These are phyloP conservation scores for Penicillium hesseltinei DNA, from an alignment of 2,329 filamentous ascomycete species.

Conservation along the genomic window DNA sequence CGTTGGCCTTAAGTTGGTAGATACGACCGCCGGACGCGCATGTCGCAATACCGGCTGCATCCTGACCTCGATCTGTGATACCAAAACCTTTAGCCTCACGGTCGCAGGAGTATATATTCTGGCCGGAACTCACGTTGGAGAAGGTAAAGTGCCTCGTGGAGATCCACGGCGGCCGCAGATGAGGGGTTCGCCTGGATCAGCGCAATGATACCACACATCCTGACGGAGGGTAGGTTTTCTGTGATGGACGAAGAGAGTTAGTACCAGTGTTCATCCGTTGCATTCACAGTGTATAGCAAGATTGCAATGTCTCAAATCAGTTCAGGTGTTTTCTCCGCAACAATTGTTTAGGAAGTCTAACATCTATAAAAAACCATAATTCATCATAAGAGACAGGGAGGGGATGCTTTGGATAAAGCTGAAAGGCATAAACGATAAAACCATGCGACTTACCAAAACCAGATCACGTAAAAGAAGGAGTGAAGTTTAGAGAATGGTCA, in stretches of 20 bases:
- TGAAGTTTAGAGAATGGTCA: conserved; percentile 22
- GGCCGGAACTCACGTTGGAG: conserved; percentile 53
- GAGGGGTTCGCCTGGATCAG: conserved; percentile 59
- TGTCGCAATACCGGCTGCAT: conserved; percentile 81
- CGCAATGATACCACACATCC: conserved; percentile 63
- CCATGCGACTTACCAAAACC: conserved; percentile 18
- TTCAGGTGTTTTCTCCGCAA: conserved; percentile 44
- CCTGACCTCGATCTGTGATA: conserved; percentile 66
- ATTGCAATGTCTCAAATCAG: conserved; percentile 27
- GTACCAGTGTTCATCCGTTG: conserved; percentile 10
- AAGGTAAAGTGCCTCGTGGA: conserved; percentile 70
- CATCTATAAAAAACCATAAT: conserved; percentile 47
- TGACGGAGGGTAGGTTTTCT: conserved; percentile 29
- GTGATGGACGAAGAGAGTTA: conserved; percentile 14
- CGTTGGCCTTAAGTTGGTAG: conserved; percentile 87
- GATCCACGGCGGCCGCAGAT: conserved; percentile 57
- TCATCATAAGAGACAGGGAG: conserved; percentile 38
- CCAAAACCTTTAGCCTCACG: conserved; percentile 23
- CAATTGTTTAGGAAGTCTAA: conserved; percentile 48
- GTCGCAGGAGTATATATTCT: conserved; percentile 1
- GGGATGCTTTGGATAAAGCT: background rate
- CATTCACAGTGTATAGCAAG: conserved; percentile 6
- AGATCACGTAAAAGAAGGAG: conserved; percentile 11
- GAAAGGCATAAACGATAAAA: background rate
- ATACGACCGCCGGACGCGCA: conserved; percentile 74